Conservation (phyloP, 2,329 filamentous ascomycete genomes). For the Aspergillus fructus region DNA sequence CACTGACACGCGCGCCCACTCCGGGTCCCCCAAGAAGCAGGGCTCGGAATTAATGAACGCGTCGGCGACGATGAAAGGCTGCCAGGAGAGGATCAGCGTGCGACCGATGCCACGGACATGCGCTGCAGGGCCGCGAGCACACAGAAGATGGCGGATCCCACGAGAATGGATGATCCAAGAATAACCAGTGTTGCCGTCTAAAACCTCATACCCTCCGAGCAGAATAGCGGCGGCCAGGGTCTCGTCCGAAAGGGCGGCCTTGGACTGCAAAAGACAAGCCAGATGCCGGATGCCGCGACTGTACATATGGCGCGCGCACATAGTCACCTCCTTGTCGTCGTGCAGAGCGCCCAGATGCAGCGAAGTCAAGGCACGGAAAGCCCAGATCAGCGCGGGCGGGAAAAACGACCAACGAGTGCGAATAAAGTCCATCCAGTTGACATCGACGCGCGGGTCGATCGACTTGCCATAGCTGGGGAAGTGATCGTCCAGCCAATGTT, state of each 20-base stretch:
- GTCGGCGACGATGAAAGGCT: slow-evolving; percentile 11
- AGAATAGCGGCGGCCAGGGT: slow-evolving; percentile 12
- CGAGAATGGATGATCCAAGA: slow-evolving; percentile 11
- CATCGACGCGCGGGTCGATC: not conserved
- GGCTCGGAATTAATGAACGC: slow-evolving; percentile 2
- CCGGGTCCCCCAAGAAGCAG: slow-evolving; percentile 10
- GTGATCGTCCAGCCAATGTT: slow-evolving; percentile 4
- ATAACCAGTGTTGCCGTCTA: slow-evolving; percentile 10
- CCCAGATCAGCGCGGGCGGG: slow-evolving; percentile 11
- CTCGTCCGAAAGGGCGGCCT: slow-evolving; percentile 8
- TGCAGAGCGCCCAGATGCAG: slow-evolving; percentile 7
- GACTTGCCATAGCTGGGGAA: slow-evolving; percentile 4
- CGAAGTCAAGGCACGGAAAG: slow-evolving; percentile 11
- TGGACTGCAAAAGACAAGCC: slow-evolving; percentile 2
- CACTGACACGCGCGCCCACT: slow-evolving; percentile 4
- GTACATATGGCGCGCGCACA: slow-evolving; percentile 14
- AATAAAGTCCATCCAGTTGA: slow-evolving; percentile 16
- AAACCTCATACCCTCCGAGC: slow-evolving; percentile 13
- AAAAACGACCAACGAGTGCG: slow-evolving; percentile 1
- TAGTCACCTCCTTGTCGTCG: not conserved
- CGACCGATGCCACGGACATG: slow-evolving; percentile 14
- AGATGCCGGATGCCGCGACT: slow-evolving; percentile 9
- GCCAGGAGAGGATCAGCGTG: slow-evolving; percentile 11
- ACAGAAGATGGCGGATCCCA: slow-evolving; percentile 12
- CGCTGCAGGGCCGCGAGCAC: slow-evolving; percentile 9